phyloP scores from a whole-genome alignment of 805 yeast genomes.

The Ogataea siamensis region DNA sequence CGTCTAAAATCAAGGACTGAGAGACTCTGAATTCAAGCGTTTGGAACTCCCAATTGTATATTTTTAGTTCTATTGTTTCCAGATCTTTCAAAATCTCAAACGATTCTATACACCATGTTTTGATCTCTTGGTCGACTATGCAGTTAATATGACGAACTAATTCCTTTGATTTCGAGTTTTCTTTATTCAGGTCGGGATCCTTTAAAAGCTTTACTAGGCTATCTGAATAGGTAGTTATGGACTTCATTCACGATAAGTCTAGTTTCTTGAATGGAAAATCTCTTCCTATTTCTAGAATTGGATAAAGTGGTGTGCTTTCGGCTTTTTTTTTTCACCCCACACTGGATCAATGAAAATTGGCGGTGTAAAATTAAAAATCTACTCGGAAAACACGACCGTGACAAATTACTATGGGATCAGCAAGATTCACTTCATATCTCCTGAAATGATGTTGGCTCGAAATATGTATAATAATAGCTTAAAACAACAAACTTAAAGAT shows the following conservation, averaged over 20 bases:
- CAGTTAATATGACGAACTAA: slow-evolving; percentile 42
- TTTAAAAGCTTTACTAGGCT: slow-evolving; percentile 46
- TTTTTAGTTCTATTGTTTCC: slow-evolving; percentile 46
- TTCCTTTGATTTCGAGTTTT: slow-evolving; percentile 40
- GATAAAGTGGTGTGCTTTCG: slow-evolving; percentile 12
- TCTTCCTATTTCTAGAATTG: no score
- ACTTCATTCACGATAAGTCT: no score
- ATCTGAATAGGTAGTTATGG: slow-evolving; percentile 38
- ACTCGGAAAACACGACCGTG: no score
- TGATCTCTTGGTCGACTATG: slow-evolving; percentile 44
- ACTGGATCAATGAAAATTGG: slow-evolving; percentile 3
- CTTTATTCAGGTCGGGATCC: slow-evolving; percentile 45
- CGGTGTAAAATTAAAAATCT: slow-evolving; percentile 4
- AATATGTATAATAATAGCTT: no score
- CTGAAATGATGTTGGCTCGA: no score
- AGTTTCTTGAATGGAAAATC: not conserved
- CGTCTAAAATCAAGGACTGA: slow-evolving; percentile 20
- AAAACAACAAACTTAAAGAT: no score
- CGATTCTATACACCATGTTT: slow-evolving; percentile 47
- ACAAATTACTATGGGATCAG: no score
- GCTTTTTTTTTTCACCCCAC: slow-evolving; percentile 3
- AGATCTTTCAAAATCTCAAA: slow-evolving; percentile 48
- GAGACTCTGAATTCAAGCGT: slow-evolving; percentile 49
- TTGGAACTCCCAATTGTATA: slow-evolving; percentile 55
- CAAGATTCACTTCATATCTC: no score